phyloP scores from a whole-genome alignment of 83 land plant genomes.

The Picea engelmannii region DNA sequence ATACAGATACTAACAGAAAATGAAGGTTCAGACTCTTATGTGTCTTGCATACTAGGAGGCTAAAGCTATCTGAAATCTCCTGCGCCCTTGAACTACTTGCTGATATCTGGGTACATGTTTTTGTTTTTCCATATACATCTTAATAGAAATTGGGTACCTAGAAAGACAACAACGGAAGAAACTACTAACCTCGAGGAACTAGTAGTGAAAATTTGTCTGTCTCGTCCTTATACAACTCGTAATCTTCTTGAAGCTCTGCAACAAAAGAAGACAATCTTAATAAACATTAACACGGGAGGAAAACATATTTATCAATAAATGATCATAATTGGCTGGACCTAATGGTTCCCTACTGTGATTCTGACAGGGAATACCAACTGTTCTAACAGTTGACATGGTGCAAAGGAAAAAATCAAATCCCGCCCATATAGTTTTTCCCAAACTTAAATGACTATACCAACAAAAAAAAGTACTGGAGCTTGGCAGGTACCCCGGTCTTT shows the following conservation, averaged over 20 bases:
- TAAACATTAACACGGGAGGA: background rate
- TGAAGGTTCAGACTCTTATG: background rate
- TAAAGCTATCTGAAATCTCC: too few species aligned
- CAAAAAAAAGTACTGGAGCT: too few species aligned
- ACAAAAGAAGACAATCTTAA: background rate
- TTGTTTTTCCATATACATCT: background rate
- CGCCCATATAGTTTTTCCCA: too few species aligned
- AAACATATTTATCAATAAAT: too few species aligned
- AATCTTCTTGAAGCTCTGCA: background rate
- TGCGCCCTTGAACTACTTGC: too few species aligned
- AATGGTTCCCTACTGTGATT: too few species aligned
- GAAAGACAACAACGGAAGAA: background rate
- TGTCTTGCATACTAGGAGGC: too few species aligned
- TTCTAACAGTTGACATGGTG: too few species aligned
- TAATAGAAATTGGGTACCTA: background rate
- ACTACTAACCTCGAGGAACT: conserved; percentile 5
- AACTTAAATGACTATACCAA: too few species aligned
- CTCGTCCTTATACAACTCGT: conserved; percentile 4
- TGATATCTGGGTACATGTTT: background rate
- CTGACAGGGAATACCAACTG: too few species aligned
- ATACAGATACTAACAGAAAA: background rate
- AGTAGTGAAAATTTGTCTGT: conserved; percentile 4
- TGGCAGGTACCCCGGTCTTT: background rate
- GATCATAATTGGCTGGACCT: too few species aligned
- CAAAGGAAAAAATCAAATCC: too few species aligned